Percentiles rank a stretch among this genome's conserved stretches.
phyloP scores from a whole-genome alignment of 2,329 filamentous ascomycete species.

The Myriosclerotinia duriaeana region DNA sequence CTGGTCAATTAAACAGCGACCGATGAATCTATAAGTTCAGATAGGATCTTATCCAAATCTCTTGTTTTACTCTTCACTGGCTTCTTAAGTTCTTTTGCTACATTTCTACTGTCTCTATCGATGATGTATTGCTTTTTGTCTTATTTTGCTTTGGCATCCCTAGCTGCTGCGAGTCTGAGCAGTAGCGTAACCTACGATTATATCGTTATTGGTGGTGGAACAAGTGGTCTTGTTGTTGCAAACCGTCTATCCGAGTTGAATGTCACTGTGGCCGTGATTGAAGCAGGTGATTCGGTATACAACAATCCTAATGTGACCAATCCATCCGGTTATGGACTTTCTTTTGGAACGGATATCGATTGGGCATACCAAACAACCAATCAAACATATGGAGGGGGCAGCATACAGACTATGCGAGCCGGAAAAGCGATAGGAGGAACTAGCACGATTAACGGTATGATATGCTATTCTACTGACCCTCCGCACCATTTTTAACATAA shows the following conservation, averaged over 20 bases:
- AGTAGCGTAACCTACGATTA: slow-evolving; percentile 18
- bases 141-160: slow-evolving; percentile 6
- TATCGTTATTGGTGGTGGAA: slow-evolving; percentile 24
- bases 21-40: neutral
- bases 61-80: neutral
- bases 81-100: neutral
- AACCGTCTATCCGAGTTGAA: slow-evolving; percentile 13
- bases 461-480: slow-evolving; percentile 35
- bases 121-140: slow-evolving; percentile 5
- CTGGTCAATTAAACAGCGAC: neutral
- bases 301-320: slow-evolving; percentile 13
- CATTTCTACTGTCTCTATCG: neutral
- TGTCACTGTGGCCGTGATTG: slow-evolving; percentile 25
- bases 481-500: slow-evolving; percentile 18
- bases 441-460: slow-evolving; percentile 44
- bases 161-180: neutral
- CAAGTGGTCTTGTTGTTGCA: slow-evolving; percentile 22
- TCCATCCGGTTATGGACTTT: slow-evolving; percentile 23
- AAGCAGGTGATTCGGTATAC: slow-evolving; percentile 16
- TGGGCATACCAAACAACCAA: slow-evolving; percentile 38
- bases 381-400: slow-evolving; percentile 40
- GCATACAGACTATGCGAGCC: slow-evolving; percentile 40
- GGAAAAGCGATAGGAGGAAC: slow-evolving; percentile 47
- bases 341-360: slow-evolving; percentile 28
- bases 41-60: neutral